Evolutionary conservation across 805 yeast species (phyloP).

Genomic region (Saccharomycopsis capsularis): DNA sequence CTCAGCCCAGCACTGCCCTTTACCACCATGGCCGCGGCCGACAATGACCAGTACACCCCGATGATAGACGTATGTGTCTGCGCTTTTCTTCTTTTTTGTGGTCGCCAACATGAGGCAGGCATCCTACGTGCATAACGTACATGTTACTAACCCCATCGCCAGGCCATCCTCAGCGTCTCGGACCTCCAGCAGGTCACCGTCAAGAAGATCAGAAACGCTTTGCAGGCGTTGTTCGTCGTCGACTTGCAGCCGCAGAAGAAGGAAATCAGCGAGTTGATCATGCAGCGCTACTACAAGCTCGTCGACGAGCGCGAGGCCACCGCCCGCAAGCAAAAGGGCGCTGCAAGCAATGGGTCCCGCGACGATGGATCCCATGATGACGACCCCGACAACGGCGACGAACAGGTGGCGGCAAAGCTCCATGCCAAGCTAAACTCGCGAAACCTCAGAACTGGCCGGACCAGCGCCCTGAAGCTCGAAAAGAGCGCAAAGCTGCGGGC

Average conservation of each 20-base stretch:
- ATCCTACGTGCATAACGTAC: not conserved
- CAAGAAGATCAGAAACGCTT: constrained; percentile 60
- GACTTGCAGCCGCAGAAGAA: constrained; percentile 48
- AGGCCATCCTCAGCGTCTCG: constrained; percentile 69
- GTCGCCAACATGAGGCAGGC: not conserved
- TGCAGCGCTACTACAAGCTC: constrained; percentile 47
- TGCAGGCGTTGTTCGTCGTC: constrained; percentile 59
- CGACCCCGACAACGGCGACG: constrained; percentile 34
- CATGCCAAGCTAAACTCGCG: constrained; percentile 25
- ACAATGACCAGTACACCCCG: constrained; percentile 38
- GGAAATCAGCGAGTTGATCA: constrained; percentile 51
- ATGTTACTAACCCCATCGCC: constrained; percentile 8
- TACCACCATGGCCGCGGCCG: not conserved
- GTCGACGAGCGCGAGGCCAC: constrained; percentile 33
- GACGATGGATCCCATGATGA: constrained; percentile 21
- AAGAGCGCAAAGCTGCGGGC: constrained; percentile 11
- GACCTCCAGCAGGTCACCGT: constrained; percentile 66
- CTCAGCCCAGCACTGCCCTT: not conserved
- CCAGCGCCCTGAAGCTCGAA: constrained; percentile 6
- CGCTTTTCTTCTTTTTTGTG: not conserved
- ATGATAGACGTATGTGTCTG: constrained; percentile 45
- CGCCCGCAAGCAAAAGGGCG: not conserved
- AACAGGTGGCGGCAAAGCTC: constrained; percentile 43
- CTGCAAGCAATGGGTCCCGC: constrained; percentile 10
- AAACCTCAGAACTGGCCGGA: not conserved